Conservation (phyloP, 352 stramenopile species). For the Pythium scleroteichum region DNA sequence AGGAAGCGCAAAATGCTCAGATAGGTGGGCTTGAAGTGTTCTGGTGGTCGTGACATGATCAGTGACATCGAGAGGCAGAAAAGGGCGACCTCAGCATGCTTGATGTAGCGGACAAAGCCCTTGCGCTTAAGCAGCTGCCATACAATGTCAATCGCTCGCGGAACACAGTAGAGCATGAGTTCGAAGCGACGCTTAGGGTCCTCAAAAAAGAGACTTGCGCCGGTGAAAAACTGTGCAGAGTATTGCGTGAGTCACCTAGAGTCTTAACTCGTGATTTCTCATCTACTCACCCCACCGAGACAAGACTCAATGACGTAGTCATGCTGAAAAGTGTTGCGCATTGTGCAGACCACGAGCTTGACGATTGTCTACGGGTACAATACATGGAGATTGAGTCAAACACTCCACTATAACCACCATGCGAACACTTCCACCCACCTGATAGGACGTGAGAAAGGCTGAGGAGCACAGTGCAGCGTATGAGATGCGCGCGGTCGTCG, state of each 20-base stretch:
- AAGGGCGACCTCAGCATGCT: constrained; percentile 73
- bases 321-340: constrained; percentile 70
- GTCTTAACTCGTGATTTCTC: too few relatives aligned
- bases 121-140: constrained; percentile 77
- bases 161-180: constrained; percentile 84
- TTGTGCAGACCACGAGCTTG: constrained; percentile 72
- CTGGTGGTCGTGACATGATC: constrained; percentile 80
- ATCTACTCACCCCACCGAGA: constrained; percentile 51
- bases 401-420: background rate
- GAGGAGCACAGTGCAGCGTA: constrained; percentile 77
- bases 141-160: constrained; percentile 74
- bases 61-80: constrained; percentile 85
- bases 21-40: constrained; percentile 87
- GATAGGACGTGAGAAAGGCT: constrained; percentile 81
- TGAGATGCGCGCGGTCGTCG: constrained; percentile 47
- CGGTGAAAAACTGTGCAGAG: constrained; percentile 48
- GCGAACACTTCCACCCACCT: constrained; percentile 39
- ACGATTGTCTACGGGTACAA: constrained; percentile 47
- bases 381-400: background rate
- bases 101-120: constrained; percentile 69
- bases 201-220: constrained; percentile 71
- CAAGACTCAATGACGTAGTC: constrained; percentile 52
- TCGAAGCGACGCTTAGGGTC: constrained; percentile 81
- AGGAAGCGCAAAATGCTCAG: constrained; percentile 79
- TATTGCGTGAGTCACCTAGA: background rate